Conservation (phyloP, 2,329 filamentous ascomycete species). For the Microsporum canis region DNA sequence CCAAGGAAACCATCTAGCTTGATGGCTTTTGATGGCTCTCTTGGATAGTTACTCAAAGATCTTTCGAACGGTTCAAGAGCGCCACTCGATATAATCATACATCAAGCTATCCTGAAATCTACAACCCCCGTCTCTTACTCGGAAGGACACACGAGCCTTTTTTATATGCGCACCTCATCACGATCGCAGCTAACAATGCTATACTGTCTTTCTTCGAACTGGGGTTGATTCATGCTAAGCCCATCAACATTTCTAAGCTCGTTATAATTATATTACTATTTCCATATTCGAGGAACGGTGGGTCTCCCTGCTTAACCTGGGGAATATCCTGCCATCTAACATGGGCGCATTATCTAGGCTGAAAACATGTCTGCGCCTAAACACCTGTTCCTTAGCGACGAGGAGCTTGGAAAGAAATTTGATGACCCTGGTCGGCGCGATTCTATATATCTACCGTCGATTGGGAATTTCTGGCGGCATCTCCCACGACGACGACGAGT, state of each 20-base stretch:
- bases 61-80: neutral
- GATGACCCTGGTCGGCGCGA: constrained; percentile 44
- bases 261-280: constrained; percentile 8
- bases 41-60: neutral
- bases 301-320: neutral
- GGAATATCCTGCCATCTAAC: neutral
- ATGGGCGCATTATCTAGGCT: neutral
- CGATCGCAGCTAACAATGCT: neutral
- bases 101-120: neutral
- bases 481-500: constrained; percentile 40
- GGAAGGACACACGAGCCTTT: neutral
- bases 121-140: neutral
- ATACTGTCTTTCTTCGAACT: neutral
- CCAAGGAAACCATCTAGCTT: too few species aligned
- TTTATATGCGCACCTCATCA: neutral
- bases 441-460: constrained; percentile 17
- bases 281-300: neutral
- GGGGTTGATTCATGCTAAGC: neutral
- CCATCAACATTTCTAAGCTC: neutral
- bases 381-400: constrained; percentile 39
- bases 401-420: constrained; percentile 55
- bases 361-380: constrained; percentile 30
- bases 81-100: too few species aligned
- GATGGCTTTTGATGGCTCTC: too few species aligned
- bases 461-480: constrained; percentile 25